A percentile compares a stretch with the other conserved stretches of the same genome.
Conservation (phyloP, 179 eudicot genomes). For the Patellifolia procumbens region DNA sequence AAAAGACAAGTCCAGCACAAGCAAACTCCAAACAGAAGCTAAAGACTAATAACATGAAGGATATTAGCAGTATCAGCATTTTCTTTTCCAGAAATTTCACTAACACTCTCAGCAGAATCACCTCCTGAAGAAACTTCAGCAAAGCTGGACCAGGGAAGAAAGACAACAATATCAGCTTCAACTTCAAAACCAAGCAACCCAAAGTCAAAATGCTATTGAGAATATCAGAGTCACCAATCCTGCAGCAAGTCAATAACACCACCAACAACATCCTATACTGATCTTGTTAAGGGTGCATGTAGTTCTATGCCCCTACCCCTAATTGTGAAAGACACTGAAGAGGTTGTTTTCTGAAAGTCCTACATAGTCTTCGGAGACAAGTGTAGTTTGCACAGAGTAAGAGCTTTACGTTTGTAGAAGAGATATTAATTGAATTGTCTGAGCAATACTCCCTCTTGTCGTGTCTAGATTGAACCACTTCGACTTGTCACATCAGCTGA, state of each 20-base stretch:
- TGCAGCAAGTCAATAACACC: not conserved
- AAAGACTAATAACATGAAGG: conserved; percentile 29
- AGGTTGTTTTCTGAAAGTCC: no score
- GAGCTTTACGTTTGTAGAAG: no score
- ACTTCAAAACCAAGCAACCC: not conserved
- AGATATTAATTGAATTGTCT: no score
- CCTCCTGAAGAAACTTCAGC: conserved; percentile 77
- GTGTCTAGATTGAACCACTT: no score
- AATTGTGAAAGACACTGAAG: not conserved
- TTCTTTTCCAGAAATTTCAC: conserved; percentile 43
- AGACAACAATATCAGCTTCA: conserved; percentile 12
- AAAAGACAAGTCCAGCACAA: conserved; percentile 15
- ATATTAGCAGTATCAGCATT: conserved; percentile 55
- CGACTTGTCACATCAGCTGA: no score
- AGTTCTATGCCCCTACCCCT: not conserved
- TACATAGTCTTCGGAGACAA: no score
- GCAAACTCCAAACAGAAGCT: not conserved
- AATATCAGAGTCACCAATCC: not conserved
- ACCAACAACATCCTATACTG: not conserved
- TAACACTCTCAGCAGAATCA: conserved; percentile 46
- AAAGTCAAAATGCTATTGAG: not conserved
- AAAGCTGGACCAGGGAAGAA: conserved; percentile 48
- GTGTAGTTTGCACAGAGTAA: no score
- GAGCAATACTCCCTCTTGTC: no score
- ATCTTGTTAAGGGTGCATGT: not conserved